A percentile compares a stretch with the other conserved stretches of the same genome.
Conservation (phyloP, 257 asterid species). For the Ehretia macrophylla region DNA sequence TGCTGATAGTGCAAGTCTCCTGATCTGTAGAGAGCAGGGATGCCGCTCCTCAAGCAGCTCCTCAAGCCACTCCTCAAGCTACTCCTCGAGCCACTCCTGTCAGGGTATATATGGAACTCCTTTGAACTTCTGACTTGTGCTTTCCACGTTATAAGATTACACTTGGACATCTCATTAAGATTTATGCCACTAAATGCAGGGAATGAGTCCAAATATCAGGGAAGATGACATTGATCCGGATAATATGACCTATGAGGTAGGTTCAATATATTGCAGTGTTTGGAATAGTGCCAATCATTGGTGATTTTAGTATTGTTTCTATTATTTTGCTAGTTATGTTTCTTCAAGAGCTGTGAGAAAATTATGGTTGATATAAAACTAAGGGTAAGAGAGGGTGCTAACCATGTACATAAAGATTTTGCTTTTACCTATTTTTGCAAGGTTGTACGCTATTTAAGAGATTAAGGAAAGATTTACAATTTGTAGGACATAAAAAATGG, state of each 20-base stretch:
- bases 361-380: no score
- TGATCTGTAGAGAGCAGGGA: conserved; percentile 47
- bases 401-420: no score
- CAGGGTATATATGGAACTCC: conserved; percentile 39
- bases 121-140: conserved; percentile 11
- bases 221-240: conserved; percentile 76
- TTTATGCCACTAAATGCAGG: conserved; percentile 34
- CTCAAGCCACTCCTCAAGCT: conserved; percentile 14
- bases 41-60: conserved; percentile 41
- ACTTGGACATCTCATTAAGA: conserved; percentile 4
- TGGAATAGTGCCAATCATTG: background rate
- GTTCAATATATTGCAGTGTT: conserved; percentile 3
- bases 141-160: conserved; percentile 15
- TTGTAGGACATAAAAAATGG: no score
- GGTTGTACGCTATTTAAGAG: no score
- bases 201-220: conserved; percentile 29
- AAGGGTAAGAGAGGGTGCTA: no score
- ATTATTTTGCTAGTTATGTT: no score
- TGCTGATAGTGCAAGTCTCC: conserved; percentile 14
- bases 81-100: conserved; percentile 43
- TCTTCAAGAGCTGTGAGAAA: no score
- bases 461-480: no score
- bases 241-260: conserved; percentile 84
- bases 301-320: no score
- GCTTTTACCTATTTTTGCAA: no score